Conservation (phyloP, 257 asterid genomes). For the Anisodus tanguticus region DNA sequence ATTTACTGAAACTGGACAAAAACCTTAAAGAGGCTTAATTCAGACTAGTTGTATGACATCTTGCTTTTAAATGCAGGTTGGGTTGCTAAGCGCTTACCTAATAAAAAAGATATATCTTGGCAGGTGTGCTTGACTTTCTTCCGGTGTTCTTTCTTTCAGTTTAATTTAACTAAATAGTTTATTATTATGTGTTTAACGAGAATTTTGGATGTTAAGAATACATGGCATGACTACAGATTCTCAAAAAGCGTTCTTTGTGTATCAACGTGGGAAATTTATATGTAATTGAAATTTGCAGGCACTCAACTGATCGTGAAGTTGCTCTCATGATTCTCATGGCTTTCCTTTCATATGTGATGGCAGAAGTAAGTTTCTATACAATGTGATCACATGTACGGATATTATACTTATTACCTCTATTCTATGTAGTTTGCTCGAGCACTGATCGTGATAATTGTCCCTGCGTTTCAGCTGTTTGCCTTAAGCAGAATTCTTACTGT, state of each 20-base stretch:
- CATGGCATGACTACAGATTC: not conserved
- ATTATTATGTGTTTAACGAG: not conserved
- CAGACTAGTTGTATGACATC: not conserved
- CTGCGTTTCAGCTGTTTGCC: conserved; percentile 56
- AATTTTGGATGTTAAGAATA: not conserved
- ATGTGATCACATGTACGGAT: not conserved
- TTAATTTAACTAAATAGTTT: not conserved
- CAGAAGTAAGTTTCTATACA: conserved; percentile 54
- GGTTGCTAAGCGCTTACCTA: conserved; percentile 71
- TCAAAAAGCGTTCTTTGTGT: not conserved
- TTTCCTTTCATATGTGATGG: conserved; percentile 69
- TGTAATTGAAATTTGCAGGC: conserved; percentile 44
- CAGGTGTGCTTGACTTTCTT: conserved; percentile 46
- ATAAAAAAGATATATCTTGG: conserved; percentile 56
- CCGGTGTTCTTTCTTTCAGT: not conserved
- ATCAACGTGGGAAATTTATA: not conserved
- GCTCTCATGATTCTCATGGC: conserved; percentile 88
- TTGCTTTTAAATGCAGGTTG: conserved; percentile 52
- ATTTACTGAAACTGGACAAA: not conserved
- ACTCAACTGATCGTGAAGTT: conserved; percentile 76
- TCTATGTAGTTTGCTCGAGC: not conserved
- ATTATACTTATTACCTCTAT: not conserved
- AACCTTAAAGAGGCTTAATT: no score
- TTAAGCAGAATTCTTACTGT: conserved; percentile 82
- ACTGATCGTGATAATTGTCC: not conserved